Evolutionary conservation across 2,329 filamentous ascomycete species (phyloP).

Genomic region (Cladosporium phlei): DNA sequence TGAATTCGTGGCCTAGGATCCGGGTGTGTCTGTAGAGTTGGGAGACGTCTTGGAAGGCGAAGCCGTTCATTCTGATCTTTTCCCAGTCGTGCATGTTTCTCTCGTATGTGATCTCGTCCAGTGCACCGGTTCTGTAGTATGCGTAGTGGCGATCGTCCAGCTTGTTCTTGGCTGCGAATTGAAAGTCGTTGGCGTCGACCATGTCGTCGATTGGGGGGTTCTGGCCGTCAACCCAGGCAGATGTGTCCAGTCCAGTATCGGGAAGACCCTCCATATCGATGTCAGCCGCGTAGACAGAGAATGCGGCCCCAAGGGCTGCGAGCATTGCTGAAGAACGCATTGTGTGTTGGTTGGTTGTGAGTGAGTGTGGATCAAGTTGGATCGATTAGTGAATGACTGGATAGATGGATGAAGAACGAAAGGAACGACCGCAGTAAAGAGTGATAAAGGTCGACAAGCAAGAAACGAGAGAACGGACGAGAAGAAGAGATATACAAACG

Average conservation of each 20-base stretch:
- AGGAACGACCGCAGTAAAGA: conserved; percentile 6
- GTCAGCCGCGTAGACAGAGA: conserved; percentile 13
- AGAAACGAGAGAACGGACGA: neutral
- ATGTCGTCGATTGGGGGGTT: conserved; percentile 24
- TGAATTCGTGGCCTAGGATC: conserved; percentile 79
- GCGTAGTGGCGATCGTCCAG: conserved; percentile 21
- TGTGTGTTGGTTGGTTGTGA: neutral
- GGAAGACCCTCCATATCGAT: conserved; percentile 28
- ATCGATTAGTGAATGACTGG: neutral
- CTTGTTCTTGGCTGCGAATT: conserved; percentile 39
- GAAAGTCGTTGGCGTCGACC: conserved; percentile 26
- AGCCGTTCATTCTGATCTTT: conserved; percentile 26
- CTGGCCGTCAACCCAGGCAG: conserved; percentile 22
- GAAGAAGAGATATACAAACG: neutral
- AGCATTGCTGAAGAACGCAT: conserved; percentile 7
- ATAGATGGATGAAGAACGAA: neutral
- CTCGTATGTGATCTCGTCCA: conserved; percentile 28
- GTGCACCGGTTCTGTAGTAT: conserved; percentile 26
- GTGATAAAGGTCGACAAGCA: neutral
- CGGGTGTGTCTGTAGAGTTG: conserved; percentile 52
- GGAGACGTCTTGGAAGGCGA: conserved; percentile 24
- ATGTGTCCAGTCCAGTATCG: conserved; percentile 27
- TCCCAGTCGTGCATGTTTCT: conserved; percentile 26
- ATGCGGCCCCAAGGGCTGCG: conserved; percentile 9
- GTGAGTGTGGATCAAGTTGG: conserved; percentile 6